Evolutionary conservation across 441 rosid genomes (phyloP).

Genomic region (Lepidium campestre): DNA sequence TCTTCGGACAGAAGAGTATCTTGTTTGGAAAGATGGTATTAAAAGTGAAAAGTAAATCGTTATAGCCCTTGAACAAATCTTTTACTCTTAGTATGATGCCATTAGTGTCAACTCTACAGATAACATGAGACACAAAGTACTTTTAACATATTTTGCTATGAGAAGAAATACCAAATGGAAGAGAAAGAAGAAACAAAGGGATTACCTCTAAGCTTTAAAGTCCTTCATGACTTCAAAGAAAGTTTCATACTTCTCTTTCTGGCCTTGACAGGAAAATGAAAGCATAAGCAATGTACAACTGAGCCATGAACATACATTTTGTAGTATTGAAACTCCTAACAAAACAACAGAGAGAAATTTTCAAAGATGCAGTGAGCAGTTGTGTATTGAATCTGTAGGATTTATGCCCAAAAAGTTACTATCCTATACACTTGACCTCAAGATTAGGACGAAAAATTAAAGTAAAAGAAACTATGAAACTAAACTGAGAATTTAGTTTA

Average conservation of each 20-base stretch:
- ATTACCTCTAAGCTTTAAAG: constrained; percentile 87
- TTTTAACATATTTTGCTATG: not conserved
- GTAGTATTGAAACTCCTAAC: not conserved
- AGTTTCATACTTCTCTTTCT: constrained; percentile 74
- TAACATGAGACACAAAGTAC: constrained; percentile 12
- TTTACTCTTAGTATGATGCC: constrained; percentile 86
- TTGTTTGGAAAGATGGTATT: constrained; percentile 87
- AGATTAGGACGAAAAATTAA: too few species aligned
- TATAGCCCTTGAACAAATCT: constrained; percentile 83
- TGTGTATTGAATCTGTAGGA: not conserved
- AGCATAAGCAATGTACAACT: too few species aligned
- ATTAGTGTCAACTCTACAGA: constrained; percentile 66
- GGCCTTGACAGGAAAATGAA: constrained; percentile 33
- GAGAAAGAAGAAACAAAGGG: not conserved
- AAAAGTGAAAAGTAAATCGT: constrained; percentile 84
- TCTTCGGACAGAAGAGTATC: constrained; percentile 75
- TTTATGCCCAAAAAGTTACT: not conserved
- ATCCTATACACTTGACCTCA: not conserved
- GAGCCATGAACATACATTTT: too few species aligned
- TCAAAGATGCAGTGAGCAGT: not conserved
- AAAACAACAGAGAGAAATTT: not conserved
- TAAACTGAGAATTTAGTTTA: too few species aligned
- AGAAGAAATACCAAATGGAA: not conserved
- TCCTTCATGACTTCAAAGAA: constrained; percentile 94
- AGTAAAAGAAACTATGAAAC: too few species aligned